phyloP scores from a whole-genome alignment of 1,284 basidiomycete genomes.

The Psilocybe mexicana region DNA sequence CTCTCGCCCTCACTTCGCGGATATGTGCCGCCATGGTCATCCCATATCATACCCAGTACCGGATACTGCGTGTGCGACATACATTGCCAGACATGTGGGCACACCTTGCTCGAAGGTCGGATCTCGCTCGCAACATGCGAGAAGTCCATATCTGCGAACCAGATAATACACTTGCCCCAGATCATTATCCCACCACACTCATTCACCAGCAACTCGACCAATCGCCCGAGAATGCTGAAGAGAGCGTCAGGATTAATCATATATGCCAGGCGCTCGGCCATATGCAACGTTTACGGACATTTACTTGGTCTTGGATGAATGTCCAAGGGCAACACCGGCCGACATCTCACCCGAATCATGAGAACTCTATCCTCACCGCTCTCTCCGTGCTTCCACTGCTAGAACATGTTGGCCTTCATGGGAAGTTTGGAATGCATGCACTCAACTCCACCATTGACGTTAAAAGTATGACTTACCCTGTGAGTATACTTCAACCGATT shows the following conservation, averaged over 20 bases:
- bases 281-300: constrained; percentile 40
- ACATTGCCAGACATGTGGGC: constrained; percentile 45
- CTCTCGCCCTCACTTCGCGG: constrained; percentile 44
- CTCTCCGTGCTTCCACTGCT: constrained; percentile 29
- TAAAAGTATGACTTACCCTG: constrained; percentile 36
- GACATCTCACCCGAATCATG: constrained; percentile 31
- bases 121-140: constrained; percentile 42
- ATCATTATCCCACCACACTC: constrained; percentile 38
- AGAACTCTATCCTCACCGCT: constrained; percentile 36
- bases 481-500: constrained; percentile 23
- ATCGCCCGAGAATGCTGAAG: constrained; percentile 24
- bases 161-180: constrained; percentile 33
- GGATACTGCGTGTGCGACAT: constrained; percentile 43
- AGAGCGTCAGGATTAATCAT: constrained; percentile 34
- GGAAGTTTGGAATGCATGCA: constrained; percentile 39
- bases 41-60: constrained; percentile 49
- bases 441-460: constrained; percentile 26
- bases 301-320: constrained; percentile 40
- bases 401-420: constrained; percentile 35
- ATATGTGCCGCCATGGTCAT: constrained; percentile 37
- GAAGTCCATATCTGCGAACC: constrained; percentile 41
- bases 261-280: constrained; percentile 40
- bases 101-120: constrained; percentile 46
- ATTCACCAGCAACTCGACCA: constrained; percentile 26
- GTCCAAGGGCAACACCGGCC: constrained; percentile 23